Percentiles rank a stretch among this genome's conserved stretches.
These are phyloP conservation scores for Diaporthe longicolla DNA, from an alignment of 2,329 filamentous ascomycete species.

Conservation along the genomic window DNA sequence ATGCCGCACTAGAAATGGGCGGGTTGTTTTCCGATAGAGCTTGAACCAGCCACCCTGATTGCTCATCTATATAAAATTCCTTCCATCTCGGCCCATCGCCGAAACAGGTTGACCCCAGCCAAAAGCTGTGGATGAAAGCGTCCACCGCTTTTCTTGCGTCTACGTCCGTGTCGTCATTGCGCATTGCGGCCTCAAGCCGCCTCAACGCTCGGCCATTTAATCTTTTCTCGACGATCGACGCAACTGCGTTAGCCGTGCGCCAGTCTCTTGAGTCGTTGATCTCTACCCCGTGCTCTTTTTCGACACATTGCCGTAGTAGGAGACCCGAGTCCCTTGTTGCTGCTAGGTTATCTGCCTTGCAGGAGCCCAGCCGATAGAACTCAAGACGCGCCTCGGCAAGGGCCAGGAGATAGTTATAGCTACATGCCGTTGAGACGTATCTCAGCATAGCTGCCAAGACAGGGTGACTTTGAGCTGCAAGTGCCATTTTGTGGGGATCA, in stretches of 20 bases:
- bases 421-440: conserved; percentile 2
- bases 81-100: conserved; percentile 31
- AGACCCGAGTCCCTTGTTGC: conserved; percentile 6
- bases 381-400: conserved; percentile 33
- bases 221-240: neutral
- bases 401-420: conserved; percentile 25
- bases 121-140: neutral
- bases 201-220: neutral
- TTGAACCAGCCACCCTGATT: neutral
- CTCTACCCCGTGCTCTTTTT: neutral
- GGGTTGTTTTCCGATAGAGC: neutral
- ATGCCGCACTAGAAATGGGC: neutral
- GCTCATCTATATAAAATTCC: neutral
- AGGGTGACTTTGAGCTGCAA: conserved; percentile 9
- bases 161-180: neutral
- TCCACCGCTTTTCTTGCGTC: neutral
- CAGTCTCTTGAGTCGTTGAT: neutral
- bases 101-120: conserved; percentile 9
- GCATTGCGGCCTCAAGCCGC: conserved; percentile 3
- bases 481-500: neutral
- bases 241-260: neutral
- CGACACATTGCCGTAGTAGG: neutral
- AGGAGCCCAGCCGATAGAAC: conserved; percentile 16
- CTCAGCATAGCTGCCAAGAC: conserved; percentile 7
- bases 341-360: conserved; percentile 18